Percentiles rank a stretch among this genome's conserved stretches.
phyloP scores from a whole-genome alignment of 1,139 yeast species.

The Suhomyces kunorum region DNA sequence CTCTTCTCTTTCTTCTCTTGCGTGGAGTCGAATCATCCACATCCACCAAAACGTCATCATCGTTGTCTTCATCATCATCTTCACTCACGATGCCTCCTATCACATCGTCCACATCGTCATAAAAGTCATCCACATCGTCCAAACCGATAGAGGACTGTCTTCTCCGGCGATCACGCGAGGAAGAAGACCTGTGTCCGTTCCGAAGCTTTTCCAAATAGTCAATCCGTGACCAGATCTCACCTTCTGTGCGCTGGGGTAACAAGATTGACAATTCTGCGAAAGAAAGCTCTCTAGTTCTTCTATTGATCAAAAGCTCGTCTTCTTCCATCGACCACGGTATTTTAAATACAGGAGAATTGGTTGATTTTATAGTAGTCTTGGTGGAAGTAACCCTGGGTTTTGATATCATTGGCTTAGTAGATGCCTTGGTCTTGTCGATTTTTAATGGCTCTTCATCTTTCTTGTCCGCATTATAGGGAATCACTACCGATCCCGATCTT shows the following conservation, averaged over 20 bases:
- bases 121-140: conserved; percentile 50
- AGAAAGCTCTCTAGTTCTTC: conserved; percentile 60
- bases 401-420: conserved; percentile 13
- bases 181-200: conserved; percentile 43
- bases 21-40: conserved; percentile 37
- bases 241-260: conserved; percentile 70
- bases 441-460: conserved; percentile 29
- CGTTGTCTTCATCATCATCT: conserved; percentile 31
- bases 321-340: conserved; percentile 67
- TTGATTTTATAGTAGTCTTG: conserved; percentile 2
- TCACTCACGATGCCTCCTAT: conserved; percentile 41
- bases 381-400: conserved; percentile 1
- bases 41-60: conserved; percentile 36
- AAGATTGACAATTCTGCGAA: conserved; percentile 75
- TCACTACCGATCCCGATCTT: conserved; percentile 49
- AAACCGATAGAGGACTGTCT: conserved; percentile 46
- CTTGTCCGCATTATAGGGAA: conserved; percentile 39
- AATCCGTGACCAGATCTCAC: conserved; percentile 69
- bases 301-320: conserved; percentile 62
- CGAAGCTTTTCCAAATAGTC: conserved; percentile 52
- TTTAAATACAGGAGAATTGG: conserved; percentile 31
- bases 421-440: conserved; percentile 19
- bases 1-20: conserved; percentile 41
- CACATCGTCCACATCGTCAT: conserved; percentile 39
- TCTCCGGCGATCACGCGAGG: conserved; percentile 35